Conservation (phyloP, 2,329 filamentous ascomycete species). For the Daldinia eschscholtzii region DNA sequence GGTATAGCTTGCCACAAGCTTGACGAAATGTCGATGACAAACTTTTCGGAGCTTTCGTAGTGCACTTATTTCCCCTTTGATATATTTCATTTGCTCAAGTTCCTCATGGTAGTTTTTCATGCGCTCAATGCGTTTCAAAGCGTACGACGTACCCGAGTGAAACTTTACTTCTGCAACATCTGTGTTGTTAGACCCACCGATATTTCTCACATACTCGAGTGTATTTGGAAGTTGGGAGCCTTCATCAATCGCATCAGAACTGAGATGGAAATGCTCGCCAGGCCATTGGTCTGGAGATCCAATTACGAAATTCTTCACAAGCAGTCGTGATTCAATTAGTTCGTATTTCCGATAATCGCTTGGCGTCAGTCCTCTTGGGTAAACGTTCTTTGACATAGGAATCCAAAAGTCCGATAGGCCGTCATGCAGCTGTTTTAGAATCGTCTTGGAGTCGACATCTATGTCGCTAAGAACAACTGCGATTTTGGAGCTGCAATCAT, state of each 20-base stretch:
- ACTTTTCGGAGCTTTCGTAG: constrained; percentile 13
- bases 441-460: not conserved
- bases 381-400: constrained; percentile 1
- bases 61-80: constrained; percentile 18
- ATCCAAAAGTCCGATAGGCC: constrained; percentile 18
- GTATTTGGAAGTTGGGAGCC: not conserved
- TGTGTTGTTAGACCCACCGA: not conserved
- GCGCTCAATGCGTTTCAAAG: constrained; percentile 20
- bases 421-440: not conserved
- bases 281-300: not conserved
- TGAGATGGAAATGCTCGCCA: constrained; percentile 11
- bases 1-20: constrained; percentile 28
- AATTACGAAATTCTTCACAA: not conserved
- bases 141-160: not conserved
- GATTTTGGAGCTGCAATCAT: too few species aligned
- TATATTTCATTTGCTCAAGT: constrained; percentile 26
- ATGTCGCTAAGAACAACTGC: too few species aligned
- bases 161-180: not conserved
- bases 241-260: constrained; percentile 2
- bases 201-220: too few species aligned
- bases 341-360: not conserved
- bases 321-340: not conserved
- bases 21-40: constrained; percentile 16
- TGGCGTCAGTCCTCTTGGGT: not conserved
- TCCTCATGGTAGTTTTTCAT: not conserved